phyloP scores from a whole-genome alignment of 179 eudicot genomes.

The Silene vulgaris region DNA sequence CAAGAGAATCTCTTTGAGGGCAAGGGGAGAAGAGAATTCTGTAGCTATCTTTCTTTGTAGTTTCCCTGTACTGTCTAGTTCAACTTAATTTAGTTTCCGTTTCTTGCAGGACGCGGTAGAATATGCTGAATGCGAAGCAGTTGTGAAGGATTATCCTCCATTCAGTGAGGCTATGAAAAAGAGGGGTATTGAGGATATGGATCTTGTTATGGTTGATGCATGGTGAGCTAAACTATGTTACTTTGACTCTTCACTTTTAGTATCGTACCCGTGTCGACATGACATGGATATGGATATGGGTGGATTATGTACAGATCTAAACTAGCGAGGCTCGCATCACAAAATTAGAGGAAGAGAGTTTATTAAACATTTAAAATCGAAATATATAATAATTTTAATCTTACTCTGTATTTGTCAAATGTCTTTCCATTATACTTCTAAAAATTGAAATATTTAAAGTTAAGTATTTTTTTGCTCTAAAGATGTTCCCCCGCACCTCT shows the following conservation, averaged over 20 bases:
- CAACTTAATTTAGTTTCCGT: constrained; percentile 6
- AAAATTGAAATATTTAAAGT: neutral
- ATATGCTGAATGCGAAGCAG: constrained; percentile 98
- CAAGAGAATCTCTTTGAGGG: neutral
- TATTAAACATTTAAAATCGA: no score
- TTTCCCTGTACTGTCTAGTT: neutral
- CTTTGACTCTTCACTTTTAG: neutral
- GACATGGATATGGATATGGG: no score
- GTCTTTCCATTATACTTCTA: neutral
- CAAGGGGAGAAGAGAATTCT: neutral
- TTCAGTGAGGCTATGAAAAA: constrained; percentile 89
- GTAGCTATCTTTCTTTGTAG: neutral
- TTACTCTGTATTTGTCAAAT: neutral
- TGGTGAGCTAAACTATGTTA: constrained; percentile 47
- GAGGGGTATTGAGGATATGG: constrained; percentile 98
- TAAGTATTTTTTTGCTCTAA: neutral
- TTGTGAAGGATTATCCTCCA: constrained; percentile 81
- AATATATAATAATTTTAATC: neutral
- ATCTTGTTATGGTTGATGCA: constrained; percentile 94
- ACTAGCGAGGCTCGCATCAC: no score
- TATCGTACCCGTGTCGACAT: no score
- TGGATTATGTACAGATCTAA: no score
- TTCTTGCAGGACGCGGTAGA: constrained; percentile 79
- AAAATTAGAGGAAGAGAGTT: no score
- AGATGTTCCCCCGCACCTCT: neutral